Percentiles rank a stretch among this genome's conserved stretches.
phyloP scores from a whole-genome alignment of 2,329 filamentous ascomycete species.

The Ascosphaera aggregata region DNA sequence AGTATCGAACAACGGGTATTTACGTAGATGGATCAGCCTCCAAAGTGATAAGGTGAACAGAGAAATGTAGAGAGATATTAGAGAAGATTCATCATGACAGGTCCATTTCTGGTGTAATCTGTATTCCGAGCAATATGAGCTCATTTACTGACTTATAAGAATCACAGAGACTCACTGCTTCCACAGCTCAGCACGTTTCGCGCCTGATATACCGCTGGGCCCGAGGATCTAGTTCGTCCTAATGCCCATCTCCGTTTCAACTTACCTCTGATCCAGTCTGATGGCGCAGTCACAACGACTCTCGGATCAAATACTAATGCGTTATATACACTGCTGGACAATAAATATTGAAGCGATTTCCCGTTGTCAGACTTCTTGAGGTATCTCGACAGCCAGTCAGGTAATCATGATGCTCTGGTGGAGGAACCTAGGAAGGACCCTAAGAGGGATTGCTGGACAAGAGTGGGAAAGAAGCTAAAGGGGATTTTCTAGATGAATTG shows the following conservation, averaged over 20 bases:
- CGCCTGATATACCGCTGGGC: constrained; percentile 23
- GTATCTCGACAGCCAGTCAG: constrained; percentile 26
- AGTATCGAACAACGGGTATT: too few species aligned
- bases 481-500: constrained; percentile 24
- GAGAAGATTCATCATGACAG: too few species aligned
- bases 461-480: constrained; percentile 22
- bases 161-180: constrained; percentile 11
- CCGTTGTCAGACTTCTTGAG: constrained; percentile 24
- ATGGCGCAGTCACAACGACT: constrained; percentile 3
- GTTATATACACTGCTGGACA: constrained; percentile 35
- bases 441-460: constrained; percentile 21
- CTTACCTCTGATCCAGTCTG: constrained; percentile 16
- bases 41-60: too few species aligned
- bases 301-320: constrained; percentile 24
- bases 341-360: constrained; percentile 30
- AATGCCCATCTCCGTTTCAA: constrained; percentile 22
- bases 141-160: too few species aligned
- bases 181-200: constrained; percentile 15
- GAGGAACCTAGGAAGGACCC: constrained; percentile 30
- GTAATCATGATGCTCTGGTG: constrained; percentile 27
- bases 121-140: too few species aligned
- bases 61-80: too few species aligned
- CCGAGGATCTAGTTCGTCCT: constrained; percentile 20
- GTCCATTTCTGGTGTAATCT: too few species aligned
- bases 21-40: too few species aligned